Base-by-base conservation (phyloP, 495 filamentous ascomycete genomes). In the Aspergillus saccharolyticus region DNA sequence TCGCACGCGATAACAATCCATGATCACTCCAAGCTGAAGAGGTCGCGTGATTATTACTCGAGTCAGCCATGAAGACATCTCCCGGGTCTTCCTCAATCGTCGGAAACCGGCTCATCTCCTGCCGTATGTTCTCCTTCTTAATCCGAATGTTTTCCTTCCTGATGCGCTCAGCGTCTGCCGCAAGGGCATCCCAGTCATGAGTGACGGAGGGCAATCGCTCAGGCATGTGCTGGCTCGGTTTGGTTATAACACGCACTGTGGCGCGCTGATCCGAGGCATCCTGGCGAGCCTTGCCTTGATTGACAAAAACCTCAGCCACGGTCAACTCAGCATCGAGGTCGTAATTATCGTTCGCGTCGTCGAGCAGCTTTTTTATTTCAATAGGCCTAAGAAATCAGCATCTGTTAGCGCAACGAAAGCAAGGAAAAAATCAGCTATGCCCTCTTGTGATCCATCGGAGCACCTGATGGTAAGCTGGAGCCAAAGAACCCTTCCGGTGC, bases 291-390 rank as follows among this genome's bases (percentile, higher is more conserved):
- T 69, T 73, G 0, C 72, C 75, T 17, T 56, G 60, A 20, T 78
- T 66, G 4, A 78, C 69, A 39, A 70, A 78, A 2, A 76, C 70
- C 54, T 74, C 69, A 1, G 70, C 69, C 7, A 76, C 73, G 0
- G 71, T 69, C 60, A 71, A 55, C 3, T 70, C 66, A n/a, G 63
- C 39, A 51, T 67, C 63, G 18, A 76, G 69, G 42, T 72, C 66
- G 25, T 69, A 62, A 3, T 55, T 19, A 10, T 71, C 68, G 46
- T 71, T 66, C 0, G 63, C 62, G 56, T 72, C 68, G 44, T 78
- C 69, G 39, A 75, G 44, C 5, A 78, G 62, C 44, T 73, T 72
- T 43, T 74, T 70, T 33, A 78, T 76, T 1, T 65, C 58, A 3
- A 76, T 60, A 1, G 71, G 66, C n/a, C 74, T 76, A 56, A 5